Conservation (phyloP, 2,329 filamentous ascomycete genomes). For the Zasmidium cellare region DNA sequence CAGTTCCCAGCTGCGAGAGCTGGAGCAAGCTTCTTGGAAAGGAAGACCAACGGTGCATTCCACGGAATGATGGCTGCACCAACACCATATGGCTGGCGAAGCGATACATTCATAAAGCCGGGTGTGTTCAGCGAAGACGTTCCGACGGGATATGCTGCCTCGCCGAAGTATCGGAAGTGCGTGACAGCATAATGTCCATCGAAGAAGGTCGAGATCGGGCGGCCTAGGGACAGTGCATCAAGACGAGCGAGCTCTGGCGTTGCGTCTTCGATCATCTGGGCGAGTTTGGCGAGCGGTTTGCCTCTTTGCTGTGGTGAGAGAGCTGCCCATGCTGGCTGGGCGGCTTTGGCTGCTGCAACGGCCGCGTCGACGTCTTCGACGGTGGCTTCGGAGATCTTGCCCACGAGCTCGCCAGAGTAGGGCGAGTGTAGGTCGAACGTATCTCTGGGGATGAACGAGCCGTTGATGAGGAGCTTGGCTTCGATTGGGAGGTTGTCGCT, state of each 20-base stretch:
- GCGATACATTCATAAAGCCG: constrained; percentile 44
- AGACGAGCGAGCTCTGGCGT: constrained; percentile 18
- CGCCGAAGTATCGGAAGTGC: constrained; percentile 44
- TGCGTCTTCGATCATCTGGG: constrained; percentile 17
- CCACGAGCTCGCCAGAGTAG: constrained; percentile 35
- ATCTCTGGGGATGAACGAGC: constrained; percentile 46
- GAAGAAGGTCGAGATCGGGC: constrained; percentile 32
- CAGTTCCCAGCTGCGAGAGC: constrained; percentile 61
- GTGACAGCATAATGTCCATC: constrained; percentile 37
- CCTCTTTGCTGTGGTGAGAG: constrained; percentile 13
- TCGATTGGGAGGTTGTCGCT: constrained; percentile 21
- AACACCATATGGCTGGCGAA: constrained; percentile 51
- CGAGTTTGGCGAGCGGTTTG: constrained; percentile 20
- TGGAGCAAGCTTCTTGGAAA: constrained; percentile 55
- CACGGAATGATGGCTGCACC: constrained; percentile 60
- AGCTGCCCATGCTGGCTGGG: constrained; percentile 14
- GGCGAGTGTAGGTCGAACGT: constrained; percentile 48
- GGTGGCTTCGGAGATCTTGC: constrained; percentile 23
- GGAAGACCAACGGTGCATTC: constrained; percentile 53
- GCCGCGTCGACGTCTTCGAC: constrained; percentile 7
- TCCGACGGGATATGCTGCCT: constrained; percentile 45
- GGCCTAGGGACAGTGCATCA: constrained; percentile 15
- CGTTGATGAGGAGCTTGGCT: constrained; percentile 52
- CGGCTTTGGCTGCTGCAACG: constrained; percentile 8
- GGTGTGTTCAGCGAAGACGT: constrained; percentile 49